These are phyloP conservation scores for Diaporthe capsici DNA, from an alignment of 2,329 filamentous ascomycete species.

Conservation along the genomic window DNA sequence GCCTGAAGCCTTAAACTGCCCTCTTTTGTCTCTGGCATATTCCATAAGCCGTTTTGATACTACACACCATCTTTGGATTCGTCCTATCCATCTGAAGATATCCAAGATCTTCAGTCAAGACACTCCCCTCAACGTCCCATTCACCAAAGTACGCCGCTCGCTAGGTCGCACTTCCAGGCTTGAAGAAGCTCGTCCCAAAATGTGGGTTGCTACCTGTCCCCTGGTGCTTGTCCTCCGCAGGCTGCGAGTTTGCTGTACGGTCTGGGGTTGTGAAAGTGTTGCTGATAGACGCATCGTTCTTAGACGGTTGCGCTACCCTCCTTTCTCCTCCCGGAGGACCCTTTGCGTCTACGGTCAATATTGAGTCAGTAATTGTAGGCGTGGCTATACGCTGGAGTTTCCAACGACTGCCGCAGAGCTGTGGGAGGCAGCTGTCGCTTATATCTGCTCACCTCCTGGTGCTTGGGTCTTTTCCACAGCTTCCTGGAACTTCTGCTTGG, in stretches of 20 bases:
- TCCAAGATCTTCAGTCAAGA: background rate
- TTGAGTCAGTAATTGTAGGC: background rate
- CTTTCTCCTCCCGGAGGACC: conserved; percentile 25
- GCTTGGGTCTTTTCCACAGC: conserved; percentile 32
- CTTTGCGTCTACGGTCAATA: conserved; percentile 19
- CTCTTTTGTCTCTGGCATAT: background rate
- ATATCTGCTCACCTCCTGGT: conserved; percentile 29
- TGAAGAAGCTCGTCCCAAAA: conserved; percentile 33
- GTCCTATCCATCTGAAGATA: background rate
- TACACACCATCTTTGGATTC: background rate
- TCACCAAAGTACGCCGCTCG: accelerated
- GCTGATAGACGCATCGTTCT: conserved; percentile 39
- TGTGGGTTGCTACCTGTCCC: conserved; percentile 7
- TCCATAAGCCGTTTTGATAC: no score
- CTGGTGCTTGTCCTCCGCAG: conserved; percentile 27
- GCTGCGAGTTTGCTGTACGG: conserved; percentile 29
- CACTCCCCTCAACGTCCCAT: background rate
- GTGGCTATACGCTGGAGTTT: background rate
- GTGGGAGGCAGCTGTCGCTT: background rate
- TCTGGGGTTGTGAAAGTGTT: conserved; percentile 37
- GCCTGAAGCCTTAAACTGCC: background rate
- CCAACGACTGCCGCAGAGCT: background rate
- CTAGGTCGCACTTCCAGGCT: conserved; percentile 32
- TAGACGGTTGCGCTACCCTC: conserved; percentile 33
- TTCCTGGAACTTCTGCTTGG: conserved; percentile 36